A percentile compares a stretch with the other conserved stretches of the same genome.
These are phyloP conservation scores for Tolypocladium tropicale DNA, from an alignment of 2,329 filamentous ascomycete genomes.

Conservation along the genomic window DNA sequence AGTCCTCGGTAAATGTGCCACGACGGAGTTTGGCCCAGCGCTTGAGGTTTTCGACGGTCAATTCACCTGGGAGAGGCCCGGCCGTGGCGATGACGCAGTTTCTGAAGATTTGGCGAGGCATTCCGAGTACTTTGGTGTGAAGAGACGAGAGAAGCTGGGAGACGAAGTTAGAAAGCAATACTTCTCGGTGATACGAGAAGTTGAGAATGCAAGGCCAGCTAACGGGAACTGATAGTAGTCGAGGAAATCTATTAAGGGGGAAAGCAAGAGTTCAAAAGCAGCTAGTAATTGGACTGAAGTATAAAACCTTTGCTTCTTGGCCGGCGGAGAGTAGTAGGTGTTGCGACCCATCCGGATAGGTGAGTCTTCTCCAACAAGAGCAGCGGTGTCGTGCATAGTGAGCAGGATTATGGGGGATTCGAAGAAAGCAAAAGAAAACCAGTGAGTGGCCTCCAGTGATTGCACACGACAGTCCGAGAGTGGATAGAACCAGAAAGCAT, in stretches of 20 bases:
- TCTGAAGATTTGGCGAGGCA: slow-evolving; percentile 36
- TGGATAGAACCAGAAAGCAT: background rate
- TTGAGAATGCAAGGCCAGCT: background rate
- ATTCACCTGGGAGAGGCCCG: slow-evolving; percentile 43
- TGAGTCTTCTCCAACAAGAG: background rate
- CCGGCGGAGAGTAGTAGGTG: background rate
- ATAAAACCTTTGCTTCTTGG: background rate
- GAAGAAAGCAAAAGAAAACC: no score
- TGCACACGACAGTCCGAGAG: no score
- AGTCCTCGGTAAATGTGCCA: slow-evolving; percentile 42
- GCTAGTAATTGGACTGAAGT: no score
- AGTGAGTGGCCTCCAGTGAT: background rate
- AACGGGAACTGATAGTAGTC: background rate
- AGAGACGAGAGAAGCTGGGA: background rate
- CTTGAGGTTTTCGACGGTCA: slow-evolving; percentile 44
- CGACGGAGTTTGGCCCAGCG: slow-evolving; percentile 56
- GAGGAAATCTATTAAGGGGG: background rate
- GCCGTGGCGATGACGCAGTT: slow-evolving; percentile 44
- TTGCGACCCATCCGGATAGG: background rate
- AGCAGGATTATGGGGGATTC: background rate
- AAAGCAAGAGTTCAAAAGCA: background rate
- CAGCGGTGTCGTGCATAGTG: background rate
- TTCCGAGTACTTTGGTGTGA: slow-evolving; percentile 2
- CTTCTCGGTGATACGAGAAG: no score
- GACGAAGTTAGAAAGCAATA: background rate